Evolutionary conservation across 169 alveolate genomes (phyloP).

Genomic region (Cryptosporidium felis): DNA sequence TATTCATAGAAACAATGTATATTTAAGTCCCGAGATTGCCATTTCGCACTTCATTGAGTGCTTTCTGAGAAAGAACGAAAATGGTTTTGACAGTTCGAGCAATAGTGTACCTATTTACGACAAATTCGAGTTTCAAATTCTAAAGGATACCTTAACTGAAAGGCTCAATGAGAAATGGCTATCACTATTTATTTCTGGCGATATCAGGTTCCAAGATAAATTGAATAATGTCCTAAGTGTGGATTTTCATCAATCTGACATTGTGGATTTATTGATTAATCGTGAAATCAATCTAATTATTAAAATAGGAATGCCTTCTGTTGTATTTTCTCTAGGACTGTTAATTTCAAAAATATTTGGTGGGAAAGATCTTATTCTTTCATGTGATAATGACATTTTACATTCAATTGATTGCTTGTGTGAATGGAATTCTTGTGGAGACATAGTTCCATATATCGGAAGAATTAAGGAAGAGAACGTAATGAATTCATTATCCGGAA

Average conservation of each 20-base stretch:
- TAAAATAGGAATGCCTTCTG: constrained; percentile 52
- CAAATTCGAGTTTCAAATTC: neutral
- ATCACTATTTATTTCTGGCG: constrained; percentile 49
- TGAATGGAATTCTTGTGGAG: constrained; percentile 70
- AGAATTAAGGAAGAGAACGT: constrained; percentile 61
- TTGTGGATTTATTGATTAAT: neutral
- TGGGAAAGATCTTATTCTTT: constrained; percentile 26
- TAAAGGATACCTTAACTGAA: neutral
- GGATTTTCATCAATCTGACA: neutral
- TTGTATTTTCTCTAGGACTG: constrained; percentile 59
- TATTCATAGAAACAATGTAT: neutral
- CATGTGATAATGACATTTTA: constrained; percentile 49
- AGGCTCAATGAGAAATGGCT: constrained; percentile 30
- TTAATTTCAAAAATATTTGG: constrained; percentile 42
- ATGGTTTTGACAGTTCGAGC: neutral
- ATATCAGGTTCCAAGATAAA: constrained; percentile 19
- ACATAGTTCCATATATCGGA: constrained; percentile 36
- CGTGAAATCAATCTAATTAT: neutral
- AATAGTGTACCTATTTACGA: neutral
- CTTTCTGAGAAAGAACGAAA: neutral
- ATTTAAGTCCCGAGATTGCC: constrained; percentile 62
- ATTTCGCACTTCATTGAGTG: constrained; percentile 30
- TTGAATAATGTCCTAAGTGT: neutral
- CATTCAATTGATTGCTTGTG: constrained; percentile 51
- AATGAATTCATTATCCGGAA: constrained; percentile 52